These are phyloP conservation scores for Agrocybe praecox DNA, from an alignment of 768 basidiomycete genomes.

Conservation along the genomic window DNA sequence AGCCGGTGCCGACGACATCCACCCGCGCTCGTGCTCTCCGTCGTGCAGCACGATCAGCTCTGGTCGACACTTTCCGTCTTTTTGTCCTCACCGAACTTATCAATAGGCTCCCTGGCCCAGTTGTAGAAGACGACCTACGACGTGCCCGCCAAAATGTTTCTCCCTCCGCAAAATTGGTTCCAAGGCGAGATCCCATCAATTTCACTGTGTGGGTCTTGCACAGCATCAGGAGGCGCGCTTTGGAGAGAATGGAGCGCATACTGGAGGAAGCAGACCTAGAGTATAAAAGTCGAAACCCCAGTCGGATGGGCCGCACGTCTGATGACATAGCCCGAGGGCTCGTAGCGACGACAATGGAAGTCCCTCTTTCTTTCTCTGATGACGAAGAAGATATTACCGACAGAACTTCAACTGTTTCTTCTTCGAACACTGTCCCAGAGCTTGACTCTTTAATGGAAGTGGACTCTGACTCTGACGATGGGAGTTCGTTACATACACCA, in stretches of 20 bases:
- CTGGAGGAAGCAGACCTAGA: conserved; percentile 33
- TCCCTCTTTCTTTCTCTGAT: conserved; percentile 37
- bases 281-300: neutral
- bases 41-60: conserved; percentile 62
- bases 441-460: neutral
- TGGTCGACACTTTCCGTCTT: conserved; percentile 68
- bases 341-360: conserved; percentile 29
- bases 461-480: conserved; percentile 30
- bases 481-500: conserved; percentile 51
- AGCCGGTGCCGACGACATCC: conserved; percentile 28
- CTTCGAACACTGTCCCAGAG: neutral
- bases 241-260: conserved; percentile 43
- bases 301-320: neutral
- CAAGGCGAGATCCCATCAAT: conserved; percentile 28
- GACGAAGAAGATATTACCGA: conserved; percentile 40
- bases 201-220: conserved; percentile 59
- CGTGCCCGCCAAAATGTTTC: neutral
- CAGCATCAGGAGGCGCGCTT: conserved; percentile 51
- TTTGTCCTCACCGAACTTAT: conserved; percentile 59
- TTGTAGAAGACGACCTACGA: neutral
- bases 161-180: neutral
- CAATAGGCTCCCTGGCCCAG: conserved; percentile 32
- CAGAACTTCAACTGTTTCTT: neutral
- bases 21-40: conserved; percentile 47
- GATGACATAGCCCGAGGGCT: neutral